Evolutionary conservation across 768 basidiomycete species (phyloP).

Genomic region (Gloeophyllum trabeum): DNA sequence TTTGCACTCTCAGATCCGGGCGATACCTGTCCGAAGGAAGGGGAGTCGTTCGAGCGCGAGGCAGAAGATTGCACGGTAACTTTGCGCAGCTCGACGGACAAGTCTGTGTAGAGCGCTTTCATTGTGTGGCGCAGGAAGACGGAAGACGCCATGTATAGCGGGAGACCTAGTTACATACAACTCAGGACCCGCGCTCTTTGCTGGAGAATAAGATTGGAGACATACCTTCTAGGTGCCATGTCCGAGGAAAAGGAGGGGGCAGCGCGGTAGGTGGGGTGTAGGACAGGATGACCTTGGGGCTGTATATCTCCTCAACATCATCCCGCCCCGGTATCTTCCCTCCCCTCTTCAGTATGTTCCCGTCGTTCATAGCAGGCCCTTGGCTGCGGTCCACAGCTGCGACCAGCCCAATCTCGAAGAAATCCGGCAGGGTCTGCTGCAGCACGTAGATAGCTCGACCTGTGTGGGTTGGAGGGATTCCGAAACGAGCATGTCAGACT

Average conservation of each 20-base stretch:
- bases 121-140: slow-evolving; percentile 63
- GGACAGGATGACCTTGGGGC: slow-evolving; percentile 38
- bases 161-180: slow-evolving; percentile 53
- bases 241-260: slow-evolving; percentile 56
- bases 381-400: slow-evolving; percentile 37
- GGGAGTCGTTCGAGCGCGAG: slow-evolving; percentile 1
- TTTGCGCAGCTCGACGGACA: slow-evolving; percentile 43
- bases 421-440: slow-evolving; percentile 57
- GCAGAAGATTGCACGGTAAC: slow-evolving; percentile 20
- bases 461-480: slow-evolving; percentile 14
- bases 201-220: no score
- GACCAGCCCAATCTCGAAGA: slow-evolving; percentile 59
- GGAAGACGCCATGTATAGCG: slow-evolving; percentile 61
- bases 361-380: slow-evolving; percentile 15
- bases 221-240: slow-evolving; percentile 61
- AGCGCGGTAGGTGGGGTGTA: slow-evolving; percentile 62
- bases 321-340: background rate
- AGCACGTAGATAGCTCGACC: slow-evolving; percentile 64
- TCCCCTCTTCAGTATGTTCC: background rate
- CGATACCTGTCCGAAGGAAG: background rate
- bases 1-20: slow-evolving; percentile 12
- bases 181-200: no score
- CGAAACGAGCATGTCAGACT: slow-evolving; percentile 1
- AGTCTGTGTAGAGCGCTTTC: slow-evolving; percentile 62
- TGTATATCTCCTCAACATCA: background rate